phyloP scores from a whole-genome alignment of 768 basidiomycete species.

The Rickenella mellea region DNA sequence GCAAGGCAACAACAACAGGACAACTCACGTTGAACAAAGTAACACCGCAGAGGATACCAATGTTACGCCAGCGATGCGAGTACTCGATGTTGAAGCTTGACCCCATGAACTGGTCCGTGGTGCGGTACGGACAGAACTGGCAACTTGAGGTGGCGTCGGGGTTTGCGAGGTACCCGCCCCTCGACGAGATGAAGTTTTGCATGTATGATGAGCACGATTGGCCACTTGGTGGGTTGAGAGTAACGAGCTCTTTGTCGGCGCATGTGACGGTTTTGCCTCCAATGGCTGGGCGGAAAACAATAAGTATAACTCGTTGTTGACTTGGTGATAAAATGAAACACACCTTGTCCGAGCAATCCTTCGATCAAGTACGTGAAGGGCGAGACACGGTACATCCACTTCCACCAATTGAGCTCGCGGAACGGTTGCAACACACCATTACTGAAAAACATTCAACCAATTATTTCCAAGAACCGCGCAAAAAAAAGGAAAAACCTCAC shows the following conservation, averaged over 20 bases:
- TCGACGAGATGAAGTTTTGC: conserved; percentile 32
- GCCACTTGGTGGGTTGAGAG: conserved; percentile 42
- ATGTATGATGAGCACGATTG: conserved; percentile 46
- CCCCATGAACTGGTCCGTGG: conserved; percentile 24
- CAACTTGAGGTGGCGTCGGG: conserved; percentile 44
- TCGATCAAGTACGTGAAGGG: conserved; percentile 30
- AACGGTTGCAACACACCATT: conserved; percentile 40
- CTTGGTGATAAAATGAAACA: background rate
- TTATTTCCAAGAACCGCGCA: background rate
- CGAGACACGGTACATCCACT: conserved; percentile 29
- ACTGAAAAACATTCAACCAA: conserved; percentile 14
- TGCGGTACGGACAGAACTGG: conserved; percentile 29
- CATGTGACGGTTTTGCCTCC: conserved; percentile 37
- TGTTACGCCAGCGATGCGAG: conserved; percentile 39
- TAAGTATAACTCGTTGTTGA: background rate
- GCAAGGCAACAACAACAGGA: background rate
- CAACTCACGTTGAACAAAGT: conserved; percentile 39
- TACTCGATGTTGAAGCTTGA: conserved; percentile 19
- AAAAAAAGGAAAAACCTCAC: conserved; percentile 15
- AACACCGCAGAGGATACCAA: conserved; percentile 41
- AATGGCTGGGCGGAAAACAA: conserved; percentile 21
- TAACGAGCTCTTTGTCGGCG: conserved; percentile 39
- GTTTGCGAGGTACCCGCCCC: conserved; percentile 51
- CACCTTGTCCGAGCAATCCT: conserved; percentile 14
- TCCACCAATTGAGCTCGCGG: conserved; percentile 32